Evolutionary conservation across 768 basidiomycete species (phyloP).

Genomic region (Lentinula boryana): DNA sequence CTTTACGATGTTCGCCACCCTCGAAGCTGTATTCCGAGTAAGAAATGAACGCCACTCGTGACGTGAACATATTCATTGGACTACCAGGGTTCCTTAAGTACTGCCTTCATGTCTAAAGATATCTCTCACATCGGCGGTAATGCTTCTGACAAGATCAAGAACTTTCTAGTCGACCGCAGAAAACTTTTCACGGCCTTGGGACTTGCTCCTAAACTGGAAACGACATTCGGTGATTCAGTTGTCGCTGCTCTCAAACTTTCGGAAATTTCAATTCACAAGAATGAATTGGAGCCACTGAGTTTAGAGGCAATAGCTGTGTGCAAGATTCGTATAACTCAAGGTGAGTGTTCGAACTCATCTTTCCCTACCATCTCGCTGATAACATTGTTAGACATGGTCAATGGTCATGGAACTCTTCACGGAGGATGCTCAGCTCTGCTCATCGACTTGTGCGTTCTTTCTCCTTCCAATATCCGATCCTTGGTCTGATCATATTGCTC

Average conservation of each 20-base stretch:
- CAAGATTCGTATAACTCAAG: neutral
- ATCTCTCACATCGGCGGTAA: conserved; percentile 3
- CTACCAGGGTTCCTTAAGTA: neutral
- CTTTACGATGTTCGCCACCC: neutral
- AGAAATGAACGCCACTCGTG: neutral
- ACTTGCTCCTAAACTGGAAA: neutral
- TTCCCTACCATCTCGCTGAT: neutral
- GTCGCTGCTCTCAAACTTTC: neutral
- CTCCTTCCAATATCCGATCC: conserved; percentile 1
- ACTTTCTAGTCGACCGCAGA: neutral
- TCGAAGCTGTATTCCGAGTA: neutral
- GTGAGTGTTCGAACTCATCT: neutral
- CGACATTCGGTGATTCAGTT: neutral
- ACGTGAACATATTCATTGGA: neutral
- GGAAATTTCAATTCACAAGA: neutral
- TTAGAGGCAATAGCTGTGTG: conserved; percentile 1
- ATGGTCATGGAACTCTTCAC: conserved; percentile 11
- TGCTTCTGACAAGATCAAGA: conserved; percentile 6
- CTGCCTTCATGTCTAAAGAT: neutral
- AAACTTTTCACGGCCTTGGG: neutral
- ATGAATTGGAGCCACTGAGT: neutral
- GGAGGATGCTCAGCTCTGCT: conserved; percentile 20
- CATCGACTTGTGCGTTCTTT: neutral
- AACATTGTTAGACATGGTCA: conserved; percentile 25
- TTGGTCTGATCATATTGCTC: neutral